phyloP scores from a whole-genome alignment of 2,329 filamentous ascomycete species.

The Ascochyta pisi region DNA sequence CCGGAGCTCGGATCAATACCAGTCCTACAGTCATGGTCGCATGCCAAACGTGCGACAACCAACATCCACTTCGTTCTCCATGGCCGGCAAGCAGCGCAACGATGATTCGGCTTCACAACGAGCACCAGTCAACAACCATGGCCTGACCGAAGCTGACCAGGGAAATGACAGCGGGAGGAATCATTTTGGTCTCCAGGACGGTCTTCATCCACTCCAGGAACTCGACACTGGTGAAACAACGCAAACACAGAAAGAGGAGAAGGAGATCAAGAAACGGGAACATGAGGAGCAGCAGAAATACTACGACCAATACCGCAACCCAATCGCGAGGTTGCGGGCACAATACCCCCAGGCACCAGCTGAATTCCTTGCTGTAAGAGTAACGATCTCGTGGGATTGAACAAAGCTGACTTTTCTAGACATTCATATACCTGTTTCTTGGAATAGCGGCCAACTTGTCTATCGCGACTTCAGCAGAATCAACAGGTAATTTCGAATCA shows the following conservation, averaged over 20 bases:
- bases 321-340: conserved; percentile 59
- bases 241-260: conserved; percentile 44
- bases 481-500: conserved; percentile 40
- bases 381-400: background rate
- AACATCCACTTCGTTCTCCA: conserved; percentile 5
- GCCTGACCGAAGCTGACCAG: conserved; percentile 22
- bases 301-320: conserved; percentile 60
- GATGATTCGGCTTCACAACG: conserved; percentile 12
- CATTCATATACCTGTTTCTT: conserved; percentile 46
- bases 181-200: conserved; percentile 55
- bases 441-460: conserved; percentile 60
- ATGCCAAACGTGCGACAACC: conserved; percentile 23
- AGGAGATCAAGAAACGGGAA: conserved; percentile 49
- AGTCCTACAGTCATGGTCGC: conserved; percentile 21
- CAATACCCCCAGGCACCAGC: conserved; percentile 61
- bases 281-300: conserved; percentile 55
- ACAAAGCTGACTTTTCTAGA: conserved; percentile 38
- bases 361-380: conserved; percentile 58
- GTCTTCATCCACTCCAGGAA: conserved; percentile 49
- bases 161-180: conserved; percentile 19
- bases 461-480: conserved; percentile 56
- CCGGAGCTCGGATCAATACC: conserved; percentile 13
- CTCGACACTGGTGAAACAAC: conserved; percentile 34
- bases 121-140: conserved; percentile 34
- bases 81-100: conserved; percentile 18